Percentiles rank a stretch among this genome's conserved stretches.
Conservation (phyloP, 805 yeast species). For the Maudiozyma turicensis region DNA sequence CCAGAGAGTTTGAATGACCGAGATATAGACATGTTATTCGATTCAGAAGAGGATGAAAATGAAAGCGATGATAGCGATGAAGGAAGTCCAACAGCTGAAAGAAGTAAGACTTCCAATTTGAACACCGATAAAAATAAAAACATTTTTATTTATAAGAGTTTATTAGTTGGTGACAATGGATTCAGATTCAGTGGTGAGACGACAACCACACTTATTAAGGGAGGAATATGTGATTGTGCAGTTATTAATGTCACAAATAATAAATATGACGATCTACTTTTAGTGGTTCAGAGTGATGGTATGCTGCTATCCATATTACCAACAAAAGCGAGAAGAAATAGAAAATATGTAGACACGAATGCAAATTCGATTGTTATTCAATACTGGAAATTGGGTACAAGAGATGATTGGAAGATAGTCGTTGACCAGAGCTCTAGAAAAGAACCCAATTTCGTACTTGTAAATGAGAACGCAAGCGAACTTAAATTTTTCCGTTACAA, state of each 20-base stretch:
- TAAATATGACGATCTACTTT: slow-evolving; percentile 5
- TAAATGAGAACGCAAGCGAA: slow-evolving; percentile 7
- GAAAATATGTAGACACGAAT: background rate
- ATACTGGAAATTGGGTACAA: slow-evolving; percentile 14
- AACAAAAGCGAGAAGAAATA: background rate
- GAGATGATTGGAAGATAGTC: slow-evolving; percentile 14
- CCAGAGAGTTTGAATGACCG: too few species aligned
- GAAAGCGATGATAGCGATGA: too few species aligned
- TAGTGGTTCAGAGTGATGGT: slow-evolving; percentile 13
- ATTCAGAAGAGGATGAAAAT: too few species aligned
- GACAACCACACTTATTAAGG: slow-evolving; percentile 4
- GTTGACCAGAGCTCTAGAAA: slow-evolving; percentile 3
- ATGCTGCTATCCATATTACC: slow-evolving; percentile 11
- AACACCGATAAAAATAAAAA: too few species aligned
- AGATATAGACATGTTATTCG: too few species aligned
- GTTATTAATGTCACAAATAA: slow-evolving; percentile 1
- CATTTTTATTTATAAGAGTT: background rate
- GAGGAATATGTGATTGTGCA: slow-evolving; percentile 14
- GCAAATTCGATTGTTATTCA: slow-evolving; percentile 9
- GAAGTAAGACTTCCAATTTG: too few species aligned
- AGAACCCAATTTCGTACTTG: slow-evolving; percentile 9
- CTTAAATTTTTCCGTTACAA: slow-evolving; percentile 19
- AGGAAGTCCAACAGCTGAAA: too few species aligned
- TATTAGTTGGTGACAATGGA: slow-evolving; percentile 11
- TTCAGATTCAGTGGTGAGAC: slow-evolving; percentile 10